Conservation (phyloP, 2,329 filamentous ascomycete genomes). For the Alternaria dauci region DNA sequence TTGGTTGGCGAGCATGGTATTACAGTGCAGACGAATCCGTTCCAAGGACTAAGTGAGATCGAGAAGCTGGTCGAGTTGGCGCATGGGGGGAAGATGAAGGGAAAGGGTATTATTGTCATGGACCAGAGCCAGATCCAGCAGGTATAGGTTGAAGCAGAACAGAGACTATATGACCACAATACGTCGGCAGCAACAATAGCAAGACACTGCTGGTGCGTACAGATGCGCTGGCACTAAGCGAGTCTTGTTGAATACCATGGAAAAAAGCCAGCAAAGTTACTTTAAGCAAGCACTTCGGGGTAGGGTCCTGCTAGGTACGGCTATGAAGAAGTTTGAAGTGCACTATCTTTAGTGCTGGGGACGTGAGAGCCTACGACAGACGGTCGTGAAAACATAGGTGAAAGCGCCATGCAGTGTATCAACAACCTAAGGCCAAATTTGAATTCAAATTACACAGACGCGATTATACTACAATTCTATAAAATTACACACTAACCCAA, state of each 20-base stretch:
- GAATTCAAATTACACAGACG: background rate
- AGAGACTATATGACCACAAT: background rate
- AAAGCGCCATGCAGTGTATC: background rate
- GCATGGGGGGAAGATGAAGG: background rate
- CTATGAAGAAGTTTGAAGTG: too few relatives aligned
- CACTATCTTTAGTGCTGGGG: too few relatives aligned
- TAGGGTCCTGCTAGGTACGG: too few relatives aligned
- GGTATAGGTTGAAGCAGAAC: background rate
- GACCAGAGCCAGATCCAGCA: background rate
- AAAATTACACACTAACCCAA: conserved; percentile 22
- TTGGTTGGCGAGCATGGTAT: background rate
- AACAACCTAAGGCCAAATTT: background rate
- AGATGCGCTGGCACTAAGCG: too few relatives aligned
- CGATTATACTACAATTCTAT: conserved; percentile 7
- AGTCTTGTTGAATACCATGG: too few relatives aligned
- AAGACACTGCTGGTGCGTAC: too few relatives aligned
- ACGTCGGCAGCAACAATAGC: too few relatives aligned
- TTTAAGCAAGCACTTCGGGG: too few relatives aligned
- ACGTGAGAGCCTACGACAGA: too few relatives aligned
- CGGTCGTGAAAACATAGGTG: background rate
- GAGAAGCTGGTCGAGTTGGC: background rate
- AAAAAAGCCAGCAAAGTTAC: too few relatives aligned
- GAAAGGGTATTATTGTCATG: background rate
- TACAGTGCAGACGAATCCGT: background rate
- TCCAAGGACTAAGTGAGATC: background rate